Evolutionary conservation across 768 basidiomycete species (phyloP).

Genomic region (Amanita pseudoporphyria): DNA sequence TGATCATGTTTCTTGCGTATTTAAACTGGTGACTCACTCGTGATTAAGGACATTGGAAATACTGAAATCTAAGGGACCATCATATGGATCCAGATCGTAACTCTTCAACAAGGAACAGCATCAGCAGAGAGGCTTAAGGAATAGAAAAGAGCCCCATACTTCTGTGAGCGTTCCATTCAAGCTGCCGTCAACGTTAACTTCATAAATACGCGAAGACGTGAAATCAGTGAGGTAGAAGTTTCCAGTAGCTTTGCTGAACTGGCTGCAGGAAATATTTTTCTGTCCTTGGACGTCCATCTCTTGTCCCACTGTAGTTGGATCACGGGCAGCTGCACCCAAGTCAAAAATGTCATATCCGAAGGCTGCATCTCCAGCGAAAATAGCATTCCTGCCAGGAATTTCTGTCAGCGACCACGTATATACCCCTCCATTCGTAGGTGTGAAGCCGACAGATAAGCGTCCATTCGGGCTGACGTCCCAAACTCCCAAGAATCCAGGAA

Average conservation of each 20-base stretch:
- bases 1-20: too few relatives aligned
- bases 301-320: neutral
- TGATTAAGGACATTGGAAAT: neutral
- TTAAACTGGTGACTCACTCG: neutral
- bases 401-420: constrained; percentile 25
- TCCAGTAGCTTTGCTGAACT: constrained; percentile 29
- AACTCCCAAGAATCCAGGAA: too few relatives aligned
- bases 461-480: too few relatives aligned
- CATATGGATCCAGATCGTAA: neutral
- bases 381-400: constrained; percentile 28
- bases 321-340: neutral
- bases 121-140: neutral
- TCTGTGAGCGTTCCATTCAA: constrained; percentile 29
- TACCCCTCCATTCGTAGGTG: constrained; percentile 26
- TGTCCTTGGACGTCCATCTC: constrained; percentile 18
- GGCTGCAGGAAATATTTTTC: constrained; percentile 32
- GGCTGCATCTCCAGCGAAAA: constrained; percentile 30
- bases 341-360: constrained; percentile 27
- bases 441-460: too few relatives aligned
- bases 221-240: constrained; percentile 38
- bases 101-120: neutral
- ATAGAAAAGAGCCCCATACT: neutral
- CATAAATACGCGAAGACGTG: constrained; percentile 29
- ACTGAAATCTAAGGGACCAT: neutral
- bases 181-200: constrained; percentile 36